Evolutionary conservation across 139 green algal species (phyloP).

Genomic region (Tetraselmis chui): DNA sequence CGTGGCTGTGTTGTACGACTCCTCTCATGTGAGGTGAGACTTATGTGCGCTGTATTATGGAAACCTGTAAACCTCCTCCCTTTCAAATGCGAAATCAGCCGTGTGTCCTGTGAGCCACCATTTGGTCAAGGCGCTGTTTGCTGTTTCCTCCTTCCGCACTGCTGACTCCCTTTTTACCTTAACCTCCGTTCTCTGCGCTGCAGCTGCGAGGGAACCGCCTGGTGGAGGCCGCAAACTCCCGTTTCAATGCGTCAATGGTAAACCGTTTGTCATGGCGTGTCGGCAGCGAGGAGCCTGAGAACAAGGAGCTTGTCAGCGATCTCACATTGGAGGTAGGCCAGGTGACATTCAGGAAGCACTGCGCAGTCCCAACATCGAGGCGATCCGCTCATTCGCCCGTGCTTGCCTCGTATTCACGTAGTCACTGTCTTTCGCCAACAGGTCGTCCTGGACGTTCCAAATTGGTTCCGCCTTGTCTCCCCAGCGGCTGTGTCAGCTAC

Average conservation of each 20-base stretch:
- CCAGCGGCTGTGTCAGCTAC: not conserved
- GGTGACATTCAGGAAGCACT: no score
- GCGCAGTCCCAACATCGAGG: no score
- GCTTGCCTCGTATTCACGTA: no score
- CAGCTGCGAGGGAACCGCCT: not conserved
- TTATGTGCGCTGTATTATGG: not conserved
- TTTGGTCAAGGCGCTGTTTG: no score
- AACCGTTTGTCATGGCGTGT: not conserved
- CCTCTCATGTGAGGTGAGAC: not conserved
- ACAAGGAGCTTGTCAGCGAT: not conserved
- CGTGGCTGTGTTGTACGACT: not conserved
- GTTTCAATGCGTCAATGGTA: not conserved
- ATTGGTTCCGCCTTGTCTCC: not conserved
- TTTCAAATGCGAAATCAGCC: no score
- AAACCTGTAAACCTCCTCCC: no score
- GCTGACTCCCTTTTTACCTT: not conserved
- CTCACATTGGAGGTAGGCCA: not conserved
- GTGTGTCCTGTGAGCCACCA: no score
- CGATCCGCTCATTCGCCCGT: no score
- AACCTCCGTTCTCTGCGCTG: not conserved
- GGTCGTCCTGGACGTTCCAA: not conserved
- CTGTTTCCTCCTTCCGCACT: not conserved
- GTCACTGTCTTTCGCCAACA: no score
- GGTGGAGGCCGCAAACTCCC: not conserved
- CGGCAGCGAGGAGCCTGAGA: not conserved